Evolutionary conservation across 345 rosid genomes (phyloP).

Genomic region (Linum trigynum): DNA sequence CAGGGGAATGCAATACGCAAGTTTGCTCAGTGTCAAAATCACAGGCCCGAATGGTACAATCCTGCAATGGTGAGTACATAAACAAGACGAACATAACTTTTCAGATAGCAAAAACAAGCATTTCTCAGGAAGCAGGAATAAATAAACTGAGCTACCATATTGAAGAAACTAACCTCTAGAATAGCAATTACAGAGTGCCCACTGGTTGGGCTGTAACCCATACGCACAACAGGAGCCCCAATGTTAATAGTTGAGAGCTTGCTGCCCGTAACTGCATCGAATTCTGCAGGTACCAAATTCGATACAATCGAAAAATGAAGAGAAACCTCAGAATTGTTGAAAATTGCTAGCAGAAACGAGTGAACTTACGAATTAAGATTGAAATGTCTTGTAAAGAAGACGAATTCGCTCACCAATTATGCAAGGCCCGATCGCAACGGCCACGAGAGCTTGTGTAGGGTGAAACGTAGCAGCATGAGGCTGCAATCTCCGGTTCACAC

Average conservation of each 20-base stretch:
- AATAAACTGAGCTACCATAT: not conserved
- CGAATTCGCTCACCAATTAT: conserved; percentile 45
- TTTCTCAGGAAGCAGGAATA: not conserved
- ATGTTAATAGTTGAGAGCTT: conserved; percentile 70
- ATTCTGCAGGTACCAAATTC: conserved; percentile 38
- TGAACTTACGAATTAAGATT: not conserved
- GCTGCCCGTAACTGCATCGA: conserved; percentile 87
- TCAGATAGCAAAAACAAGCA: not conserved
- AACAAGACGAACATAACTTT: not conserved
- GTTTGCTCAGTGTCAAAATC: conserved; percentile 91
- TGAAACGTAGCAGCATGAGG: conserved; percentile 93
- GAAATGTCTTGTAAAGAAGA: not conserved
- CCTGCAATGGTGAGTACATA: conserved; percentile 34
- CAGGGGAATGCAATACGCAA: conserved; percentile 90
- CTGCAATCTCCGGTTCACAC: conserved; percentile 57
- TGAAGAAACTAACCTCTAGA: conserved; percentile 48
- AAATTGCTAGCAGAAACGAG: not conserved
- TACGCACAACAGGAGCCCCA: conserved; percentile 73
- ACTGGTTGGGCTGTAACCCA: conserved; percentile 76
- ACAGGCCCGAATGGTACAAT: conserved; percentile 90
- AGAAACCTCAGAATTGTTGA: not conserved
- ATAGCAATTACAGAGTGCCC: conserved; percentile 77
- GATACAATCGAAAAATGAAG: not conserved
- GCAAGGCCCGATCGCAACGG: conserved; percentile 64
- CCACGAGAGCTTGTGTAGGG: conserved; percentile 64